Percentiles rank a stretch among this genome's conserved stretches.
Conservation (phyloP, 805 yeast species). For the Metschnikowia kofuensis region DNA sequence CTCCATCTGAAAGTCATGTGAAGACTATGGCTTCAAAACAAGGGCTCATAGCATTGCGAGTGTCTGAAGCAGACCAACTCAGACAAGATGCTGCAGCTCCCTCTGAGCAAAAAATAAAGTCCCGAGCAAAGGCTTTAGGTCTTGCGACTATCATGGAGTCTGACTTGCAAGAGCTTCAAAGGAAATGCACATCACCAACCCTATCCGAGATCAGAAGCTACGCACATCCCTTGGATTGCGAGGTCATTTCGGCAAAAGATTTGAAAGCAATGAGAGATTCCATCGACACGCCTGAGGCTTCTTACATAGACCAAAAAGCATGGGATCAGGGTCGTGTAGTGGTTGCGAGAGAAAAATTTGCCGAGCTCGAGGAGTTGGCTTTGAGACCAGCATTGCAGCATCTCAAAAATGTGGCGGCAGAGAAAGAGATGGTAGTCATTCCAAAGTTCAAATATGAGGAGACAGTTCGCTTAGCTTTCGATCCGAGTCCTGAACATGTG, state of each 20-base stretch:
- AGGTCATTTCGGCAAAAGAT: neutral
- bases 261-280: constrained; percentile 16
- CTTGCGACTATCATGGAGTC: constrained; percentile 4
- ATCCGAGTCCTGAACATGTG: constrained; percentile 14
- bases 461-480: constrained; percentile 10
- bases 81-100: constrained; percentile 6
- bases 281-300: neutral
- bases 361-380: constrained; percentile 8
- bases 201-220: constrained; percentile 1
- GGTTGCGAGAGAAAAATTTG: constrained; percentile 4
- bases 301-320: constrained; percentile 12
- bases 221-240: constrained; percentile 1
- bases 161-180: constrained; percentile 6
- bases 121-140: constrained; percentile 15
- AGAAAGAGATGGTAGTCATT: constrained; percentile 9
- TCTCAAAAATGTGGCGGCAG: constrained; percentile 11
- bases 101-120: constrained; percentile 2
- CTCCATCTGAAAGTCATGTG: constrained; percentile 6
- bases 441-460: constrained; percentile 7
- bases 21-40: neutral
- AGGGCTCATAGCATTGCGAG: constrained; percentile 2
- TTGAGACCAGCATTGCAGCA: constrained; percentile 2
- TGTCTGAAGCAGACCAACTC: constrained; percentile 3
- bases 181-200: constrained; percentile 16
- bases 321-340: constrained; percentile 2